Evolutionary conservation across 2,329 filamentous ascomycete species (phyloP).

Genomic region (Fusarium sterilihyphosum): DNA sequence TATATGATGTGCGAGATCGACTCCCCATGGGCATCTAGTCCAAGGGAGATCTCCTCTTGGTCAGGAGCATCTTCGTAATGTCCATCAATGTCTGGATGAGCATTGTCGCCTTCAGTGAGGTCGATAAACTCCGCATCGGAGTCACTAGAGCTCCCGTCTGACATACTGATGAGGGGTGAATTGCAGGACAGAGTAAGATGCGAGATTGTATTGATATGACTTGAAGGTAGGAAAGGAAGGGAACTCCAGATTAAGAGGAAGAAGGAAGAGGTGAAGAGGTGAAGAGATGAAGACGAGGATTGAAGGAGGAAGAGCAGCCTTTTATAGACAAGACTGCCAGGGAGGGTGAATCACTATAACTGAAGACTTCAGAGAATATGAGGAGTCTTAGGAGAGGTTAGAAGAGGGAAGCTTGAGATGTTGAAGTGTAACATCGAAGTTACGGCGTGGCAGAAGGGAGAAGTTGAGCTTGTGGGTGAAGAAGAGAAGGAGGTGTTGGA

Average conservation of each 20-base stretch:
- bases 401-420: not conserved
- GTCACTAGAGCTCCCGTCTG: not conserved
- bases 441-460: not conserved
- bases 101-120: slow-evolving; percentile 2
- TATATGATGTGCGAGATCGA: not conserved
- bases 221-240: not conserved
- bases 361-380: not conserved
- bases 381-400: not conserved
- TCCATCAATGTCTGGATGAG: not conserved
- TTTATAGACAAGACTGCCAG: not conserved
- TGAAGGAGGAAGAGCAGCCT: not conserved
- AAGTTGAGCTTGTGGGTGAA: not conserved
- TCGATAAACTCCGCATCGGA: slow-evolving; percentile 8
- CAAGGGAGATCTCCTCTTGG: not conserved
- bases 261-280: not conserved
- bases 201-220: not conserved
- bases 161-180: not conserved
- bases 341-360: not conserved
- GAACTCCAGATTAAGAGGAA: not conserved
- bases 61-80: not conserved
- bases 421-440: not conserved
- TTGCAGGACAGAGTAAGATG: not conserved
- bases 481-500: not conserved
- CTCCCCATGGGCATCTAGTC: not conserved
- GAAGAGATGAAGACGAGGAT: not conserved